A percentile compares a stretch with the other conserved stretches of the same genome.
Conservation (phyloP, 2,329 filamentous ascomycete genomes). For the Tolypocladium tundrense region DNA sequence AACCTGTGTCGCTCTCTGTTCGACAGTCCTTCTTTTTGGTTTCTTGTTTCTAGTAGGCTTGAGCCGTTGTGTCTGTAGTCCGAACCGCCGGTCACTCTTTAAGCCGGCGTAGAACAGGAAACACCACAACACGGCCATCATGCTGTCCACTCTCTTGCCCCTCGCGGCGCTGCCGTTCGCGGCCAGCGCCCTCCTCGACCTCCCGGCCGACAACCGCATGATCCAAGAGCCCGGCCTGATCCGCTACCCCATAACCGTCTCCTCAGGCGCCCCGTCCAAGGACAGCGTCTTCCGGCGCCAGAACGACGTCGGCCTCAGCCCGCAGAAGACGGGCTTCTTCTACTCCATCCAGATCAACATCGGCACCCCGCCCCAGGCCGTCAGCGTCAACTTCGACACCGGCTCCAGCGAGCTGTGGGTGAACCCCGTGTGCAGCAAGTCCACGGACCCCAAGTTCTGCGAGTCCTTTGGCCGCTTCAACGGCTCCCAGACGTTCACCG, state of each 20-base stretch:
- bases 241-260: constrained; percentile 17
- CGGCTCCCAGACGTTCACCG: constrained; percentile 16
- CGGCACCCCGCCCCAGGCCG: constrained; percentile 25
- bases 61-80: not conserved
- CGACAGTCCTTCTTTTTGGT: constrained; percentile 2
- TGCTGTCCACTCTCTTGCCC: constrained; percentile 20
- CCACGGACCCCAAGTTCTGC: constrained; percentile 17
- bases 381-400: constrained; percentile 30
- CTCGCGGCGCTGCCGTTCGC: constrained; percentile 18
- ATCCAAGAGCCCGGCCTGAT: constrained; percentile 15
- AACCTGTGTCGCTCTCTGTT: not conserved
- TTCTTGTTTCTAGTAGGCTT: not conserved
- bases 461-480: constrained; percentile 18
- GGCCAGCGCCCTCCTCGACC: constrained; percentile 9
- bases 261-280: constrained; percentile 16
- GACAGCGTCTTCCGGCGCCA: constrained; percentile 18
- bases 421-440: constrained; percentile 26
- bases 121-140: constrained; percentile 5
- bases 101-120: constrained; percentile 8
- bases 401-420: constrained; percentile 32
- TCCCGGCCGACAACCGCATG: constrained; percentile 12
- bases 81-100: constrained; percentile 14
- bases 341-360: constrained; percentile 28
- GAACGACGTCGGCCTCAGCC: constrained; percentile 11
- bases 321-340: constrained; percentile 20